Conservation (phyloP, 345 rosid species). For the Moringa oleifera region DNA sequence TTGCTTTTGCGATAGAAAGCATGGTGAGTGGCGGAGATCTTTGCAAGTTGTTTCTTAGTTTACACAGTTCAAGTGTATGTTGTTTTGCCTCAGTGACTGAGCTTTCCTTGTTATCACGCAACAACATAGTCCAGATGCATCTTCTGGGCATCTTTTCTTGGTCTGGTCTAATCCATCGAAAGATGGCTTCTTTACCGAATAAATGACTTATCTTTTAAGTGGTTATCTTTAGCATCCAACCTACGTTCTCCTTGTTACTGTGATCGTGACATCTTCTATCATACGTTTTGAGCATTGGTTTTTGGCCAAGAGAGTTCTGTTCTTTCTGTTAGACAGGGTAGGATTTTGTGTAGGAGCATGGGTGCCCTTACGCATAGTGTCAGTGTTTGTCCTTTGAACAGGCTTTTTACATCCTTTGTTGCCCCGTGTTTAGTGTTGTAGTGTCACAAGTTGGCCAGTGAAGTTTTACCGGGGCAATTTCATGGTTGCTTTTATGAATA, state of each 20-base stretch:
- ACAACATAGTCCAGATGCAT: conserved; percentile 12
- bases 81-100: conserved; percentile 40
- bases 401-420: too few relatives aligned
- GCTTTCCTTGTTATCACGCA: conserved; percentile 18
- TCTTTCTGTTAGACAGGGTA: conserved; percentile 24
- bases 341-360: conserved; percentile 9
- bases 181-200: not conserved
- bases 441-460: not conserved
- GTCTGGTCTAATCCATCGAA: conserved; percentile 14
- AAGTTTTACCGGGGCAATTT: not conserved
- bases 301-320: conserved; percentile 10
- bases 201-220: conserved; percentile 2
- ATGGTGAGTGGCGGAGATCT: conserved; percentile 12
- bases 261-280: conserved; percentile 9
- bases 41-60: conserved; percentile 17
- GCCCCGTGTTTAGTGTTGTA: not conserved
- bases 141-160: not conserved
- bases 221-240: conserved; percentile 1
- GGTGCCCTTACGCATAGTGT: too few relatives aligned
- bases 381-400: too few relatives aligned
- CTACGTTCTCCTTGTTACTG: conserved; percentile 23
- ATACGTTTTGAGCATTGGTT: conserved; percentile 10
- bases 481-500: not conserved
- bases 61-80: conserved; percentile 41
- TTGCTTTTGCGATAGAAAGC: not conserved